Base-by-base conservation (phyloP, 2,329 filamentous ascomycete genomes). In the Mollisiaceae sp. region DNA sequence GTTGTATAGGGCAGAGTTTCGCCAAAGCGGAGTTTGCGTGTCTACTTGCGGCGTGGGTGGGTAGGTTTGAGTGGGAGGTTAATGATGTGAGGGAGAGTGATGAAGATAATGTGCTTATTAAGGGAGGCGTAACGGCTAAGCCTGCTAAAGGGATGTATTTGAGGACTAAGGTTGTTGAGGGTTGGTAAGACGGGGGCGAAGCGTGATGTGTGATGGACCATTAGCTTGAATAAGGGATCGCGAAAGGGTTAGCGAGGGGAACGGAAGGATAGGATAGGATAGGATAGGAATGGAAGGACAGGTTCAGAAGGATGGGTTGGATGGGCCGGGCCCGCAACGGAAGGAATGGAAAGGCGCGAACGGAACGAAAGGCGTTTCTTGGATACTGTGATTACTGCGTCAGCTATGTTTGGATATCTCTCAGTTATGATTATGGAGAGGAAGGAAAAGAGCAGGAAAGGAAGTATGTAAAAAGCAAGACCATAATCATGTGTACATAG, bases 11-110 rank as follows among this genome's bases (percentile, higher is more conserved):
- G 0, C 85, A 89, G 77, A 82, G 83, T 1, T 97, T 97, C 78
- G 91, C 94, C 0, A 90, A 88, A 75, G 87, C 90, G 0, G 94
- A 97, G 81, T 91, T 97, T 78, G 92, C 92, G 9, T 94, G 91
- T 75, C 79, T 97, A 68, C 75, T 97, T 56, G 93, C 93, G 24
- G 84, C 86, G 9, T 88, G 91, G 83, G 84, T 94, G 4, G 93
- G 93, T 0, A 83, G 86, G 43, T 97, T 96, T 77, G 84, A 88
- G 74, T 88, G 89, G 75, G 79, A 79, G 70, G 74, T 89, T 62
- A 76, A 77, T 67, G 79, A 88, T 70, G 79, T 85, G 72, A 85
- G 88, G 66, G 84, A 89, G 75, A 79, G 88, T 75, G 89, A 91
- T 72, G 86, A 92, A 78, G 81, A 81, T 55, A 87, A 90, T 70